Conservation (phyloP, 352 stramenopile species). For the Globisporangium nagaii region DNA sequence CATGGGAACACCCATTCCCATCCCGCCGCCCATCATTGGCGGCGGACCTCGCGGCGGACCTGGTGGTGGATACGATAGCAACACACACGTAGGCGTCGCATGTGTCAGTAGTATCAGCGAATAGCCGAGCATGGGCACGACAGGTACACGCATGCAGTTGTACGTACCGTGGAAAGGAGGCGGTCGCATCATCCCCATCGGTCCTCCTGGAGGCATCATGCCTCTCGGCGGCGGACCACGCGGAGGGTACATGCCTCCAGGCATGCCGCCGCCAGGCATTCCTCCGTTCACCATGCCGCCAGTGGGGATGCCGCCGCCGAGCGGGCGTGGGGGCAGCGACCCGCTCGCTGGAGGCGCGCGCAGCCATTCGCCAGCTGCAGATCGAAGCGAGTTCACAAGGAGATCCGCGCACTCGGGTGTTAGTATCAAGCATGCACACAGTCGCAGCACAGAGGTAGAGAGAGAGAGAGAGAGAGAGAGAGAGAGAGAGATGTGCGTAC, state of each 20-base stretch:
- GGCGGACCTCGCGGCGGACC: slow-evolving; percentile 45
- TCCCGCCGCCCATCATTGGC: neutral
- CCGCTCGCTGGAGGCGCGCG: slow-evolving; percentile 30
- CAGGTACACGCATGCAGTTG: neutral
- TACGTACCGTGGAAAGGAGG: slow-evolving; percentile 56
- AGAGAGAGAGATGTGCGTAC: slow-evolving; percentile 21
- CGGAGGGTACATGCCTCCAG: slow-evolving; percentile 50
- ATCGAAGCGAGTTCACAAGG: neutral
- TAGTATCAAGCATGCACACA: neutral
- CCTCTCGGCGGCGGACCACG: slow-evolving; percentile 59
- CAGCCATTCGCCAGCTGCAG: slow-evolving; percentile 70
- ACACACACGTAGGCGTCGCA: neutral
- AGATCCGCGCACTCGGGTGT: neutral
- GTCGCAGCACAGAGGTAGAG: neutral
- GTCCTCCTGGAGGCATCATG: slow-evolving; percentile 59
- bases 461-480: neutral
- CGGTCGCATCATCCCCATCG: slow-evolving; percentile 58
- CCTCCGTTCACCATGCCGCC: no score
- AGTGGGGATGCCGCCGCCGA: slow-evolving; percentile 11
- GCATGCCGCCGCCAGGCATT: slow-evolving; percentile 19
- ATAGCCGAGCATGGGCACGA: neutral
- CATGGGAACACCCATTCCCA: slow-evolving; percentile 12
- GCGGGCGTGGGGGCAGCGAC: slow-evolving; percentile 39
- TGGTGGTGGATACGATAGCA: slow-evolving; percentile 5
- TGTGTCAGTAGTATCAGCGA: neutral